Base-by-base conservation (phyloP, 176 grass and related monocot genomes). In the Themeda triandra region DNA sequence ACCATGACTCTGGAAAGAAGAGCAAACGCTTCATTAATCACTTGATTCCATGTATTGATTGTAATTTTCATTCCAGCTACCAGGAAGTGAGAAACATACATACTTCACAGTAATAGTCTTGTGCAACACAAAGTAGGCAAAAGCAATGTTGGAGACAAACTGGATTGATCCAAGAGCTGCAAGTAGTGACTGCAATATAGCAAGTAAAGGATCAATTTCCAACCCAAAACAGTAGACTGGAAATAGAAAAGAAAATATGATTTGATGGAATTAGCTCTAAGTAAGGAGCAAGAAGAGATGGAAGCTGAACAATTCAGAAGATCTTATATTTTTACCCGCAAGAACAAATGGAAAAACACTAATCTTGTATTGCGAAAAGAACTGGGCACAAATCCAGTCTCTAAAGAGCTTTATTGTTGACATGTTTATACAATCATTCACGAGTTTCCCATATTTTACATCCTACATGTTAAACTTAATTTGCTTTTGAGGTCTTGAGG, bases 121-220 rank as follows among this genome's bases (percentile, higher is more conserved):
- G 83, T 88, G 93, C 83, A 98, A 86, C 29, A 98, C 91, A 93
- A 98, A 92, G 76, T 92, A 98, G 54, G 96, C 93, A 95, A 98
- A 94, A 87, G 89, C 89, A 87, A 98, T 95, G 78, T 98, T 98
- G 42, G 93, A 98, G 77, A 98, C 86, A 84, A 98, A 98, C 75
- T 98, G 96, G 80, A 98, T 95, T 66, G 96, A 98, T 80, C 96
- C 96, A 69, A 98, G 88, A 89, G 96, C 96, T 67, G 96, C 96
- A 80, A 95, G 96, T 92, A 98, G 96, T 73, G 93, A 98, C 96
- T 95, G 89, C 87, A 94, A 90, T 65, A 75, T 83, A 88, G 87
- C 60, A 77, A 35, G 87, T 15, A 77, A 82, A 60, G 24, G 77
- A 60, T 72, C 33, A 87, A 58, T 84, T 75, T 84, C 28, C 75